A percentile compares a stretch with the other conserved stretches of the same genome.
These are phyloP conservation scores for Thelephora ganbajun DNA, from an alignment of 768 basidiomycete genomes.

Conservation along the genomic window DNA sequence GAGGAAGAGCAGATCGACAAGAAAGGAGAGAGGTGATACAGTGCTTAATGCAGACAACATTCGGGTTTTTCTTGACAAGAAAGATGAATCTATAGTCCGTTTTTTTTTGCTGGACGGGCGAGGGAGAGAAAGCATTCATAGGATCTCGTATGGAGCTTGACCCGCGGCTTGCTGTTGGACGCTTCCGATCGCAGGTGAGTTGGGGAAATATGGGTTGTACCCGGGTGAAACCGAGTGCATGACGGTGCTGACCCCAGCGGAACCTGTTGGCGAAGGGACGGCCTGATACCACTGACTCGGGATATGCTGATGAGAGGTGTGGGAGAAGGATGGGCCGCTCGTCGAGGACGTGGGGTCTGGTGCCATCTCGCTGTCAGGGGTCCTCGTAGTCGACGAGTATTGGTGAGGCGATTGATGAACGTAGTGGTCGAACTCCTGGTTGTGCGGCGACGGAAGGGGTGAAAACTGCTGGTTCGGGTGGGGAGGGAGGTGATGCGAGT, in stretches of 20 bases:
- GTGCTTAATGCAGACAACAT: no score
- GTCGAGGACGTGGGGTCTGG: conserved; percentile 30
- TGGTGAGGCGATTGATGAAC: not conserved
- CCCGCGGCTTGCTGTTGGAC: not conserved
- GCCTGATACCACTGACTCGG: conserved; percentile 4
- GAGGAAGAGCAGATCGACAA: no score
- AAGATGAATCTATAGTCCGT: no score
- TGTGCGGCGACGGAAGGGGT: not conserved
- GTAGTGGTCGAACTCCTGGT: not conserved
- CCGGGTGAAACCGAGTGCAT: conserved; percentile 25
- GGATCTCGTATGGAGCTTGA: not conserved
- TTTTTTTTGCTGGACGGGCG: no score
- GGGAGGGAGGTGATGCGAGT: not conserved
- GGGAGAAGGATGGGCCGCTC: conserved; percentile 33
- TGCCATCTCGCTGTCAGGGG: conserved; percentile 42
- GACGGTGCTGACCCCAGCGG: not conserved
- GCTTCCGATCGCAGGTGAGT: conserved; percentile 22
- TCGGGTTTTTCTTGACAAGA: no score
- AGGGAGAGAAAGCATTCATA: not conserved
- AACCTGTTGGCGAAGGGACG: not conserved
- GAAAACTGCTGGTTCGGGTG: not conserved
- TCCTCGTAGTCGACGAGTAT: not conserved
- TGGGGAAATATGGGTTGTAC: conserved; percentile 61
- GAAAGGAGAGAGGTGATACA: no score
- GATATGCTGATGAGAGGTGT: conserved; percentile 38